These are phyloP conservation scores for Paratinospora sagittata DNA, from an alignment of 164 flowering plant species.

Conservation along the genomic window DNA sequence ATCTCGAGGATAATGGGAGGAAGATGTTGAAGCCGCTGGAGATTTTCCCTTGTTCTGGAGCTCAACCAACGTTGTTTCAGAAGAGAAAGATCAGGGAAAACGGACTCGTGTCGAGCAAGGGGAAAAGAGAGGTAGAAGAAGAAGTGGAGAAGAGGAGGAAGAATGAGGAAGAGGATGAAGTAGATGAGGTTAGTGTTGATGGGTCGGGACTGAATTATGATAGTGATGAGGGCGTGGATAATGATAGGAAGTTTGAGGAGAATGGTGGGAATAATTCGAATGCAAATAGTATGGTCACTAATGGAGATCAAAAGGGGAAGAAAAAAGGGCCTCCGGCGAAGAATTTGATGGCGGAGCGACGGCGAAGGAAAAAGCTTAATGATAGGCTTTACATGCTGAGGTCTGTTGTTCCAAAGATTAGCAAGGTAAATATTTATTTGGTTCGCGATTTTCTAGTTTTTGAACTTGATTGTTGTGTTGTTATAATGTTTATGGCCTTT, in stretches of 20 bases:
- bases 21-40: constrained; percentile 48
- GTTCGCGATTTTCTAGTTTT: not conserved
- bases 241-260: constrained; percentile 31
- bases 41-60: constrained; percentile 43
- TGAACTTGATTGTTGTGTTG: not conserved
- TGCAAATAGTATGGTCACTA: constrained; percentile 50
- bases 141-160: constrained; percentile 35
- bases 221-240: constrained; percentile 50
- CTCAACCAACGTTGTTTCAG: constrained; percentile 64
- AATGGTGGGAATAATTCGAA: constrained; percentile 47
- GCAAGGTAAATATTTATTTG: constrained; percentile 52
- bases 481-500: not conserved
- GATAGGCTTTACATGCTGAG: constrained; percentile 93
- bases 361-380: constrained; percentile 91
- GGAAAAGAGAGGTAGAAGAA: constrained; percentile 21
- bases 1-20: constrained; percentile 26
- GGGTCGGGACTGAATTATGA: constrained; percentile 73
- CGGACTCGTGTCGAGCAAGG: constrained; percentile 11
- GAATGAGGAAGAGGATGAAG: constrained; percentile 39
- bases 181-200: constrained; percentile 56
- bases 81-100: constrained; percentile 46
- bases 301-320: constrained; percentile 68
- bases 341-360: constrained; percentile 93
- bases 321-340: constrained; percentile 93
- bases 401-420: constrained; percentile 90